Evolutionary conservation across 192 early-diverging fungal species (phyloP).

Genomic region (Backusella tarrabulga): DNA sequence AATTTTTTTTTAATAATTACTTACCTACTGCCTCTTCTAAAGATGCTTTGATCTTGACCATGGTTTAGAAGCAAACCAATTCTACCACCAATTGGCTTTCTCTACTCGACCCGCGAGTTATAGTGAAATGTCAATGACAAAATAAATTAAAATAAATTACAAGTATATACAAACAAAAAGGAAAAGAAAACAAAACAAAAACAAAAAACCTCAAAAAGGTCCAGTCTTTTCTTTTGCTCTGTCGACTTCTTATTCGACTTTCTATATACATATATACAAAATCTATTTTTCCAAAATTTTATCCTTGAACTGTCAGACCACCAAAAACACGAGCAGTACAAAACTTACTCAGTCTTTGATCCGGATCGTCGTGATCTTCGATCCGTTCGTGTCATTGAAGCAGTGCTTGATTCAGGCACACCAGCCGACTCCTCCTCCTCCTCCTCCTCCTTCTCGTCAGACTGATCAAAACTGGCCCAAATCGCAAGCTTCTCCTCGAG

Average conservation of each 20-base stretch:
- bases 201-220: too few relatives aligned
- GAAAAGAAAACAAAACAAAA: too few relatives aligned
- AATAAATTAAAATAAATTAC: too few relatives aligned
- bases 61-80: not conserved
- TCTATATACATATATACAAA: not conserved
- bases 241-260: not conserved
- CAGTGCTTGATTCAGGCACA: not conserved
- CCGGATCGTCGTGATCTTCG: not conserved
- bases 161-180: not conserved
- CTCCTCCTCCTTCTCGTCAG: too few relatives aligned
- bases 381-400: not conserved
- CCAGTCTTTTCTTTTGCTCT: not conserved
- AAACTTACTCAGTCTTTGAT: not conserved
- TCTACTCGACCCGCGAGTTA: not conserved
- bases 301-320: not conserved
- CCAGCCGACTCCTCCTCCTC: not conserved
- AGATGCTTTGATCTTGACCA: not conserved
- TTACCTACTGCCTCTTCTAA: not conserved
- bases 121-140: not conserved
- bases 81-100: not conserved
- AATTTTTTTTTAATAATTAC: not conserved
- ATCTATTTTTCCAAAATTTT: not conserved
- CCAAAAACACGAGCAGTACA: not conserved
- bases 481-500: not conserved
- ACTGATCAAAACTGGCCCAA: not conserved